These are phyloP conservation scores for Cytospora mali DNA, from an alignment of 2,329 filamentous ascomycete genomes.

Conservation along the genomic window DNA sequence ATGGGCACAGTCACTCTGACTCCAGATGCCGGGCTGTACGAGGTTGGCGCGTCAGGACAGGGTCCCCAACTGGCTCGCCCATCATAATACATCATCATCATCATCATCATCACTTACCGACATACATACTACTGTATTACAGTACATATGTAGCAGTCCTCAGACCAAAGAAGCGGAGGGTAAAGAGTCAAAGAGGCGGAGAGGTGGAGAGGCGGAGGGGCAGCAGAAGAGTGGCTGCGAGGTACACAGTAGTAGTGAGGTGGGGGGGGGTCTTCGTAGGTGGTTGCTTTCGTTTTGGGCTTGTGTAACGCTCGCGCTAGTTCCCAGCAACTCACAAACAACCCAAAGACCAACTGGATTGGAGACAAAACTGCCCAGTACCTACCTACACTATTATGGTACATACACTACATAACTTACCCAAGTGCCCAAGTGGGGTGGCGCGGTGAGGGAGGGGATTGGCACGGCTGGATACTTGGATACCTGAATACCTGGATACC, in stretches of 20 bases:
- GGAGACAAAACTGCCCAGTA: too few species aligned
- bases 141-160: not conserved
- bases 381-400: too few species aligned
- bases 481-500: too few species aligned
- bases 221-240: not conserved
- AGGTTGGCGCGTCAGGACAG: not conserved
- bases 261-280: not conserved
- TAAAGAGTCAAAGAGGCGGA: not conserved
- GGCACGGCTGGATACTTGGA: not conserved
- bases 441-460: not conserved
- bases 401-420: not conserved
- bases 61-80: not conserved
- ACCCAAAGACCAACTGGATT: not conserved
- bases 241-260: not conserved
- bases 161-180: too few species aligned
- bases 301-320: slow-evolving; percentile 23
- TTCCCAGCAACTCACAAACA: not conserved
- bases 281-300: slow-evolving; percentile 1
- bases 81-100: not conserved
- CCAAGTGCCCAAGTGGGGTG: not conserved
- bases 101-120: not conserved
- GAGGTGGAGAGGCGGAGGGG: not conserved
- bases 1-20: slow-evolving; percentile 12
- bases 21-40: slow-evolving; percentile 23
- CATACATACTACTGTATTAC: too few species aligned